phyloP scores from a whole-genome alignment of 2,329 filamentous ascomycete genomes.

The Botrytis hyacinthi region DNA sequence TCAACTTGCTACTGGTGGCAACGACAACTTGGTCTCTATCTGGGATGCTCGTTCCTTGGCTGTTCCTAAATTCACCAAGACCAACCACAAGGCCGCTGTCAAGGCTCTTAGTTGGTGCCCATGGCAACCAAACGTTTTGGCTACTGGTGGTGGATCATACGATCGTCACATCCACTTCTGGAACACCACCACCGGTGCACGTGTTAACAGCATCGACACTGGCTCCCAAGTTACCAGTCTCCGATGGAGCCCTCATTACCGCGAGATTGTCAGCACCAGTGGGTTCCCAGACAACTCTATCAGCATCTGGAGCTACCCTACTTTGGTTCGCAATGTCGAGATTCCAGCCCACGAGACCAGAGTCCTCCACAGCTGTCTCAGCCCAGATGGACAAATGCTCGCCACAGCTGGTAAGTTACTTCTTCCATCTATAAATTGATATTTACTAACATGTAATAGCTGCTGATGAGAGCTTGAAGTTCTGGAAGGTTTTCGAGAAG shows the following conservation, averaged over 20 bases:
- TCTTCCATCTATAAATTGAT: not conserved
- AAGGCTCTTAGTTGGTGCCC: constrained; percentile 99
- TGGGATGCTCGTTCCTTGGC: constrained; percentile 94
- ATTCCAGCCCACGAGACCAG: constrained; percentile 96
- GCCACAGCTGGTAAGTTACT: constrained; percentile 73
- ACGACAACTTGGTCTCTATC: constrained; percentile 98
- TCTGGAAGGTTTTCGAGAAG: constrained; percentile 99
- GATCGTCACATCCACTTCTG: constrained; percentile 99
- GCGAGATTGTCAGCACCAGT: constrained; percentile 95
- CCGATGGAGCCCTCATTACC: constrained; percentile 94
- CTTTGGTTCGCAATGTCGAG: constrained; percentile 93
- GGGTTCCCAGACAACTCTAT: constrained; percentile 99
- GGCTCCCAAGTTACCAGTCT: constrained; percentile 96
- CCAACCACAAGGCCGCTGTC: constrained; percentile 97
- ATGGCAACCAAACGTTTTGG: constrained; percentile 96
- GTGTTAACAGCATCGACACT: constrained; percentile 98
- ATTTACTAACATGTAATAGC: constrained; percentile 49
- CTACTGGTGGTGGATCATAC: constrained; percentile 92
- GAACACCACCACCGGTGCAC: constrained; percentile 97
- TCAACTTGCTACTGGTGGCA: constrained; percentile 94
- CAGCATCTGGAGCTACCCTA: constrained; percentile 99
- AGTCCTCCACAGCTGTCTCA: constrained; percentile 94
- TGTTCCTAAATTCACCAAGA: constrained; percentile 98
- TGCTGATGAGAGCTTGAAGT: constrained; percentile 96
- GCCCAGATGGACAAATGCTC: constrained; percentile 96